Evolutionary conservation across 805 yeast species (phyloP).

Genomic region (Zygoascus ofunaensis): DNA sequence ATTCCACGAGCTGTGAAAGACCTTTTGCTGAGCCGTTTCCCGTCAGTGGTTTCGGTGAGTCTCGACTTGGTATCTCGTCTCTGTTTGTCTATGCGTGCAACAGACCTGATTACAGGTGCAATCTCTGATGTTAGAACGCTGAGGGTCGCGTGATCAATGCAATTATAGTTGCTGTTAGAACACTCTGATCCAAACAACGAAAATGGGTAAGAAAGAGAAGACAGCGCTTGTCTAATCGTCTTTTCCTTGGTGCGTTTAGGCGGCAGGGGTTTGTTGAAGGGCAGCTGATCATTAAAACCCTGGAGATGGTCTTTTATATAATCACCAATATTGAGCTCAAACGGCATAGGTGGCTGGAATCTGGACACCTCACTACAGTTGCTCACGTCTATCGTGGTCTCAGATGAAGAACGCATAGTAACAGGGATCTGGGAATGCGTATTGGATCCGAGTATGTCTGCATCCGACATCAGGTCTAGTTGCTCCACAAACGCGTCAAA

Average conservation of each 20-base stretch:
- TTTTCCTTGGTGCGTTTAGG: background rate
- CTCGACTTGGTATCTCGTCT: background rate
- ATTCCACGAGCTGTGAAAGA: constrained; percentile 20
- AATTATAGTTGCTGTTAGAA: constrained; percentile 1
- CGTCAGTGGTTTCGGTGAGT: background rate
- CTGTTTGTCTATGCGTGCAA: constrained; percentile 23
- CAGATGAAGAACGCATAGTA: background rate
- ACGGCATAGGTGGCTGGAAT: background rate
- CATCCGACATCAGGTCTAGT: constrained; percentile 4
- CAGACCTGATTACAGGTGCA: constrained; percentile 23
- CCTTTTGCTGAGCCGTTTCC: constrained; percentile 15
- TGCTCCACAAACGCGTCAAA: constrained; percentile 2
- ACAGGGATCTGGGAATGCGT: background rate
- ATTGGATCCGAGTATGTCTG: constrained; percentile 4
- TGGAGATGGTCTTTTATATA: background rate
- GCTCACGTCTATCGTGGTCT: background rate
- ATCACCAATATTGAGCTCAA: background rate
- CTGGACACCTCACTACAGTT: background rate
- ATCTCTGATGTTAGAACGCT: constrained; percentile 16
- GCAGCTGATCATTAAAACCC: no score
- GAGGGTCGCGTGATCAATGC: constrained; percentile 11
- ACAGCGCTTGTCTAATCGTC: constrained; percentile 8
- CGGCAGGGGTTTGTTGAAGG: background rate
- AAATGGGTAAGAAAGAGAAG: constrained; percentile 6
- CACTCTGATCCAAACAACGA: background rate